A percentile compares a stretch with the other conserved stretches of the same genome.
phyloP scores from a whole-genome alignment of 1,139 yeast species.

The Taphrina pruni region DNA sequence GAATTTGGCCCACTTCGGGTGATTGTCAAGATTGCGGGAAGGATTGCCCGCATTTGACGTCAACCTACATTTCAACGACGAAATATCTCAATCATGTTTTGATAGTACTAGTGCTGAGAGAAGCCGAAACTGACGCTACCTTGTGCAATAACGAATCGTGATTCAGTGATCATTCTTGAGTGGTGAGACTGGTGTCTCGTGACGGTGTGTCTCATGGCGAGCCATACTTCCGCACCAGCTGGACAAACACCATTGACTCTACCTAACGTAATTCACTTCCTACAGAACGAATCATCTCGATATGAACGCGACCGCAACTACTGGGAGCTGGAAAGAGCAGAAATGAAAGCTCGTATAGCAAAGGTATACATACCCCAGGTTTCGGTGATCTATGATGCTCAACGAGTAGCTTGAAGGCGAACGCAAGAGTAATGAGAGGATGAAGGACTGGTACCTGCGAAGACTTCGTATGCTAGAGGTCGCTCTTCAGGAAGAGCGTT shows the following conservation, averaged over 20 bases:
- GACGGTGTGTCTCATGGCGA: conserved; percentile 13
- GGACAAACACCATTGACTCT: conserved; percentile 19
- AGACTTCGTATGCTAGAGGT: conserved; percentile 32
- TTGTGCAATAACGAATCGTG: too few relatives aligned
- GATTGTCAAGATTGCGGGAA: background rate
- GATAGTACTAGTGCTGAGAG: too few relatives aligned
- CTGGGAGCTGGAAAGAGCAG: conserved; percentile 63
- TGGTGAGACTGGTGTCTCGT: conserved; percentile 7
- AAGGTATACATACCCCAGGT: background rate
- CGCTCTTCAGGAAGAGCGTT: conserved; percentile 32
- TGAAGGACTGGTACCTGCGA: conserved; percentile 34
- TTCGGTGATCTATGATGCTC: too few relatives aligned
- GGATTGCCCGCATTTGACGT: conserved; percentile 13
- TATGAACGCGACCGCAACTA: conserved; percentile 63
- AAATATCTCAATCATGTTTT: background rate
- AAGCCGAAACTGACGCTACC: too few relatives aligned
- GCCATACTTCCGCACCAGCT: conserved; percentile 1
- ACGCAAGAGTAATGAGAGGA: conserved; percentile 30
- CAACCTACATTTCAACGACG: background rate
- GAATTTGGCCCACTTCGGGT: background rate
- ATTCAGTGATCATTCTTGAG: too few relatives aligned
- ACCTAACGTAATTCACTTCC: conserved; percentile 62
- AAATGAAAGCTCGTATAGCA: conserved; percentile 54
- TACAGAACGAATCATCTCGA: conserved; percentile 64
- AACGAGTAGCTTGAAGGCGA: conserved; percentile 33